Evolutionary conservation across 208 protist genomes (phyloP).

Genomic region (Trichomonas tenax): DNA sequence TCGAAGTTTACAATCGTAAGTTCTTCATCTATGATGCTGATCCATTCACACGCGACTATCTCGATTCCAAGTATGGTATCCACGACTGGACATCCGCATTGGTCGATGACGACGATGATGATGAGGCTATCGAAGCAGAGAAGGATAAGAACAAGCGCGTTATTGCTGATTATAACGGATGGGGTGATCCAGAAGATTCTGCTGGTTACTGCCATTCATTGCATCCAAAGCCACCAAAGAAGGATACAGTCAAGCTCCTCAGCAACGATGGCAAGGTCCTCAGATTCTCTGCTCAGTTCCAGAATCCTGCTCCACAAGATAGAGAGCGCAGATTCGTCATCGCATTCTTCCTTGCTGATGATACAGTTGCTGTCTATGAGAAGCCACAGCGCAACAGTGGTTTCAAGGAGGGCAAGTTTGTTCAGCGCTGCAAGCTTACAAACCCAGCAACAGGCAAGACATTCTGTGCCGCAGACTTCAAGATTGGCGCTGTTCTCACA

Average conservation of each 20-base stretch:
- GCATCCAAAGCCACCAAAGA: not conserved
- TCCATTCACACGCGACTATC: constrained; percentile 65
- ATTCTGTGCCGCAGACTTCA: constrained; percentile 16
- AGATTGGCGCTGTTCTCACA: not conserved
- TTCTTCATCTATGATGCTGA: constrained; percentile 81
- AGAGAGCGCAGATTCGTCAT: constrained; percentile 23
- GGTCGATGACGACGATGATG: not conserved
- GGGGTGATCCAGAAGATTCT: not conserved
- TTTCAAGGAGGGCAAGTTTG: constrained; percentile 35
- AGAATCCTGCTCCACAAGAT: constrained; percentile 26
- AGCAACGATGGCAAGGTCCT: not conserved
- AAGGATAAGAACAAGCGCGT: not conserved
- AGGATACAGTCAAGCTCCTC: not conserved
- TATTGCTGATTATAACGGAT: not conserved
- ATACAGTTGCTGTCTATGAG: constrained; percentile 29
- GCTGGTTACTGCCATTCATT: not conserved
- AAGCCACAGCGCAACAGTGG: constrained; percentile 27
- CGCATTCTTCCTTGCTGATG: constrained; percentile 22
- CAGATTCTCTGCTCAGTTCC: constrained; percentile 25
- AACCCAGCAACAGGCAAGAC: not conserved
- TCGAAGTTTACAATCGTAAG: constrained; percentile 59
- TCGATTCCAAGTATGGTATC: constrained; percentile 31
- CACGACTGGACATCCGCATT: not conserved
- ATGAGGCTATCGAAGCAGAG: not conserved
- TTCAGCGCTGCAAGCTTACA: constrained; percentile 4